Base-by-base conservation (phyloP, 2,329 filamentous ascomycete species). In the Whalleya microplaca region DNA sequence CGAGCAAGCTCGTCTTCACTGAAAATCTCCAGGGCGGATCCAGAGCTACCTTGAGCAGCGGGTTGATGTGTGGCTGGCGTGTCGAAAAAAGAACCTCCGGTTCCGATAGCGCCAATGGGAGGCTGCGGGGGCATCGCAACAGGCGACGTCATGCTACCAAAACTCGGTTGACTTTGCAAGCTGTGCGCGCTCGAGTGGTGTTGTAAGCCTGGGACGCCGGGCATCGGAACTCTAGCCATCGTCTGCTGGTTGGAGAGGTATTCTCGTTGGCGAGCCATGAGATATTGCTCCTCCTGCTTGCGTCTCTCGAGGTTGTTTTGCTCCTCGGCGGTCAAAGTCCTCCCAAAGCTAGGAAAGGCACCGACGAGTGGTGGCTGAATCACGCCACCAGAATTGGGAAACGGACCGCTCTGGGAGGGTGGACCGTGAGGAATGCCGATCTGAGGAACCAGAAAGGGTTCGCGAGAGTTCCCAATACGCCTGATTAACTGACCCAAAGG, bases 251-350 rank as follows among this genome's bases (percentile, higher is more conserved):
- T 90, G 61, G 92, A 90, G 53, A 97, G 84, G 65, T 92, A 91
- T 72, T 99, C 95, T 65, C 96, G 92, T 73, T 99, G 95, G 42
- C 95, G 89, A 45, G 96, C 95, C 86, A 98, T 96, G 37, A 96
- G 81, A 72, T 95, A 96, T 72, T 99, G 95, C 70, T 99, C 96
- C 74, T 99, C 95, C 73, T 99, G 95, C 78, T 99, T 99, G 50
- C 95, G 84, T 51, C 95, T 86, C 76, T 99, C 95, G 1, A 99
- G 80, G 41, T 96, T 96, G 75, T 99, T 99, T 72, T 99, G 95
- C 74, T 99, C 95, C 69, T 98, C 94, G 0, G 95, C 95, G 8
- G 96, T 99, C 65, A 99, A 79, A 0, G 96, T 99, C 7, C 95
- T 92, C 5, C 95, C 95, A 72, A 98, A 99, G 71, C 91, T 96